These are phyloP conservation scores for Phallus indusiatus DNA, from an alignment of 768 basidiomycete species.

Conservation along the genomic window DNA sequence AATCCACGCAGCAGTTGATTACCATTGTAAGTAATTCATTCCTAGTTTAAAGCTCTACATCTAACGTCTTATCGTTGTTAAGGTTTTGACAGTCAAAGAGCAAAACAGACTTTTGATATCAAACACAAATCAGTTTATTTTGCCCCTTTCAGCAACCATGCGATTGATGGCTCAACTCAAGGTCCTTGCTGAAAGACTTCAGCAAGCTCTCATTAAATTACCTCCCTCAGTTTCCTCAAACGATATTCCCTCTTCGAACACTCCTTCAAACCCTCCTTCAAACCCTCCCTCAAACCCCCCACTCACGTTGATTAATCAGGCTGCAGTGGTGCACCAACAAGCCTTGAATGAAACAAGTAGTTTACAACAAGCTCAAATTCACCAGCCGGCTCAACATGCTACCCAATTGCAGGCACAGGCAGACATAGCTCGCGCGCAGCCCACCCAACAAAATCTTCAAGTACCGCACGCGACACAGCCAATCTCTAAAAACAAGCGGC, in stretches of 20 bases:
- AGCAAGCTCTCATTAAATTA: slow-evolving; percentile 20
- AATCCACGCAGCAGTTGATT: slow-evolving; percentile 38
- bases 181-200: neutral
- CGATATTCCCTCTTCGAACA: neutral
- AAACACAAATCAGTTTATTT: slow-evolving; percentile 17
- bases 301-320: neutral
- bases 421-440: neutral
- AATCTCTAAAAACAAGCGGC: neutral
- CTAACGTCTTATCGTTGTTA: neutral
- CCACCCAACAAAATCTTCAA: neutral
- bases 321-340: neutral
- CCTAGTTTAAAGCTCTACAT: neutral
- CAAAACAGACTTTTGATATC: slow-evolving; percentile 30
- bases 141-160: slow-evolving; percentile 26
- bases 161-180: slow-evolving; percentile 6
- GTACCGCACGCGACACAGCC: neutral
- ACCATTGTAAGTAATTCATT: slow-evolving; percentile 38
- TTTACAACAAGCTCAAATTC: neutral
- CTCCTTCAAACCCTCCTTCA: neutral
- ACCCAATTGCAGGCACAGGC: neutral
- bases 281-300: neutral
- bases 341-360: neutral
- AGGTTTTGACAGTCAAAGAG: slow-evolving; percentile 21
- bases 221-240: neutral
- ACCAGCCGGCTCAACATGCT: neutral